Conservation (phyloP, 441 rosid species). For the Raphanus hybrid region DNA sequence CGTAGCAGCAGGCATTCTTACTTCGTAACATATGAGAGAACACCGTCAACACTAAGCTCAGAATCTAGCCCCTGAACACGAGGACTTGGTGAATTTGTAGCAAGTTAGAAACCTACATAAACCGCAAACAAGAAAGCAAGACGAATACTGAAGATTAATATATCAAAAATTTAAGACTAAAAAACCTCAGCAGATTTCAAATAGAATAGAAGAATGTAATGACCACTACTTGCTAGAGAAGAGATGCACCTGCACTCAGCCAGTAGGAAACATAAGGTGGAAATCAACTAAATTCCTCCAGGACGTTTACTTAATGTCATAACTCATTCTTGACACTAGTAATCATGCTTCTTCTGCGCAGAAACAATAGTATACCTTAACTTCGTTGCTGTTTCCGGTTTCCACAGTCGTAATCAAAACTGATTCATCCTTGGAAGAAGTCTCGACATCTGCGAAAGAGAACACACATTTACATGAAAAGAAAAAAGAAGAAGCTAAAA, state of each 20-base stretch:
- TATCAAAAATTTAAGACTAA: too few relatives aligned
- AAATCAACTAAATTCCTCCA: constrained; percentile 4
- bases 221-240: too few relatives aligned
- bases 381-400: constrained; percentile 29
- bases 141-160: too few relatives aligned
- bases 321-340: not conserved
- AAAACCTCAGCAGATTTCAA: too few relatives aligned
- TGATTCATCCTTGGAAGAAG: constrained; percentile 57
- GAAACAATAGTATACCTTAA: constrained; percentile 37
- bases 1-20: too few relatives aligned
- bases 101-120: too few relatives aligned
- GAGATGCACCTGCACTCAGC: constrained; percentile 51
- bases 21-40: too few relatives aligned
- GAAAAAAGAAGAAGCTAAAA: constrained; percentile 19
- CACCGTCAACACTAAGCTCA: too few relatives aligned
- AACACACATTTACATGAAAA: constrained; percentile 1
- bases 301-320: not conserved
- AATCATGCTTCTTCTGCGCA: not conserved
- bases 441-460: constrained; percentile 46
- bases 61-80: too few relatives aligned
- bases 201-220: too few relatives aligned
- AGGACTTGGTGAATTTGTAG: too few relatives aligned
- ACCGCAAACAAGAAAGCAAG: too few relatives aligned
- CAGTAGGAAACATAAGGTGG: constrained; percentile 5
- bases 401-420: constrained; percentile 43